Base-by-base conservation (phyloP, 208 protist genomes). In the Leishmania aethiopica region DNA sequence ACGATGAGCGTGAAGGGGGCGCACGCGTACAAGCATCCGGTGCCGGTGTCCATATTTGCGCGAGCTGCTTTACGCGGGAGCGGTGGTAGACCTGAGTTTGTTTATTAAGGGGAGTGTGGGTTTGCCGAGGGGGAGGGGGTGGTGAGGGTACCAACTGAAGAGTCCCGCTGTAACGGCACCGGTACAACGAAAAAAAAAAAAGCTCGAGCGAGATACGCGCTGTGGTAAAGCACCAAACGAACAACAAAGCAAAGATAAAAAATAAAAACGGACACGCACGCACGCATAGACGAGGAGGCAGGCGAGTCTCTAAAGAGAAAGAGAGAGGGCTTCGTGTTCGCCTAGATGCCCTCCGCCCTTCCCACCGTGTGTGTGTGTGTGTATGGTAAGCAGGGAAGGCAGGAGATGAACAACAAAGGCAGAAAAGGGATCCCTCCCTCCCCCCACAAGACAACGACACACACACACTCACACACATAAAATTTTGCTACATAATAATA, bases 1-100 rank as follows among this genome's bases (percentile, higher is more conserved):
- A 81, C 73, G 32, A 84, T 78, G 67, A 91, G 73, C 40, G 86
- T 86, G 76, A 90, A 88, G 28, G 84, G 82, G 28, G 86, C 90
- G 70, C 88, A 91, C 42, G 78, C 45, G 66, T 86, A 87, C 71
- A 87, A 51, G 77, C 84, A 87, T 19, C 70, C 79, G 2, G 77
- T 81, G 5, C 82, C 71, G n/a, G 55, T 35, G 17, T 72, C 72
- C 82, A 85, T 85, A 8, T 2, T 32, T n/a, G 47, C 40, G 1
- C 70, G 35, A 10, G 32, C 40, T 72, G 3, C 66, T 25, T 37
- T 72, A 47, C 40, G 7, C 6, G 10, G 40, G 22, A 47, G 37
- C 17, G 15, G 37, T 15, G 42, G 19, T 40, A 57, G 11, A 57
- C 71, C 47, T 6, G 37, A n/a, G 19, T 47, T 13, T 7, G 66